phyloP scores from a whole-genome alignment of 2,329 filamentous ascomycete species.

The Pestalotiopsis sp. region DNA sequence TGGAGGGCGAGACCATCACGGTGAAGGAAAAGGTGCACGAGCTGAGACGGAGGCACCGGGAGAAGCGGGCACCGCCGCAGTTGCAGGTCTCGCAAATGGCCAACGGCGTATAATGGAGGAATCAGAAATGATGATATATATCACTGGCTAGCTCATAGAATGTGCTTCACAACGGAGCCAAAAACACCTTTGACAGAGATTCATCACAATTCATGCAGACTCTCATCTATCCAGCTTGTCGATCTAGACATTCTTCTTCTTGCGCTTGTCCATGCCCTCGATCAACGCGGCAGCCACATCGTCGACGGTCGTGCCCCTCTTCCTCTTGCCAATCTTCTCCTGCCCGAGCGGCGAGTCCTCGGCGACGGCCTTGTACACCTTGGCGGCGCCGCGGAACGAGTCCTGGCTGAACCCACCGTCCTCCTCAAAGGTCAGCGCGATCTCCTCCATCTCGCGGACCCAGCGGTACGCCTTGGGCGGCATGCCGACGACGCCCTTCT shows the following conservation, averaged over 20 bases:
- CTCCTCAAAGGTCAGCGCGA: slow-evolving; percentile 64
- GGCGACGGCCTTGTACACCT: slow-evolving; percentile 59
- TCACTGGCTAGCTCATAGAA: not conserved
- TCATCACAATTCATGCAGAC: too few species aligned
- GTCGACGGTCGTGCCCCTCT: slow-evolving; percentile 57
- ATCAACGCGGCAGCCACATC: slow-evolving; percentile 52
- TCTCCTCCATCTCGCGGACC: slow-evolving; percentile 79
- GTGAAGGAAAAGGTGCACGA: slow-evolving; percentile 39
- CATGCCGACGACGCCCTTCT: slow-evolving; percentile 59
- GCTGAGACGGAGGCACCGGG: slow-evolving; percentile 13
- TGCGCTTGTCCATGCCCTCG: slow-evolving; percentile 32
- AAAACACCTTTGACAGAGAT: too few species aligned
- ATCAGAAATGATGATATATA: not conserved
- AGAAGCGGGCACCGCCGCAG: not conserved
- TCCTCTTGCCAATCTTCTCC: slow-evolving; percentile 59
- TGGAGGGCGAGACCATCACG: slow-evolving; percentile 47
- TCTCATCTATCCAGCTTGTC: not conserved
- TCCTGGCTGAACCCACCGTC: slow-evolving; percentile 63
- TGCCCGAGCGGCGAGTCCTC: slow-evolving; percentile 61
- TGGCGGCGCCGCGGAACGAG: slow-evolving; percentile 62
- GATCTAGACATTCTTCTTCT: slow-evolving; percentile 30
- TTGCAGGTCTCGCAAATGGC: not conserved
- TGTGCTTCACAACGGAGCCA: not conserved
- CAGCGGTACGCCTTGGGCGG: slow-evolving; percentile 77
- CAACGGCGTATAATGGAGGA: not conserved